Percentiles rank a stretch among this genome's conserved stretches.
Conservation (phyloP, 2,329 filamentous ascomycete genomes). For the Sarocladium brachiariae region DNA sequence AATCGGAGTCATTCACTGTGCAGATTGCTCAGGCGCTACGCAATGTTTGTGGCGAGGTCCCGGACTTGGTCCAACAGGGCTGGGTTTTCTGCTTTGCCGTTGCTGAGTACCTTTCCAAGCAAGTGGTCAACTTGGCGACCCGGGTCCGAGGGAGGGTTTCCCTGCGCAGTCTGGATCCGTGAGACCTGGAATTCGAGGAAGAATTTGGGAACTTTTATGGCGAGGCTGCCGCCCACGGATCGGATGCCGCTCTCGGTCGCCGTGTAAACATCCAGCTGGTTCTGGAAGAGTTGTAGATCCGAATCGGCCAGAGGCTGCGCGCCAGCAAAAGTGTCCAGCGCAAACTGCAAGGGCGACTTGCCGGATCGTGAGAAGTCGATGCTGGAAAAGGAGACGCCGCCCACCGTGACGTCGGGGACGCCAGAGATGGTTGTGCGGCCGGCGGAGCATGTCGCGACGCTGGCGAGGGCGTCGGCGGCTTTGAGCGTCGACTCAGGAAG, state of each 20-base stretch:
- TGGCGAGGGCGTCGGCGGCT: constrained; percentile 33
- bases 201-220: constrained; percentile 58
- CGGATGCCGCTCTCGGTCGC: constrained; percentile 54
- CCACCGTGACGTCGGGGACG: constrained; percentile 51
- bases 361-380: constrained; percentile 49
- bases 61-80: constrained; percentile 45
- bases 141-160: constrained; percentile 42
- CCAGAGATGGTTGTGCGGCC: constrained; percentile 39
- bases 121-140: constrained; percentile 50
- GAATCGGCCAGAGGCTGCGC: constrained; percentile 38
- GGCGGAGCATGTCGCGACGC: constrained; percentile 41
- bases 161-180: constrained; percentile 53
- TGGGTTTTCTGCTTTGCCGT: constrained; percentile 42
- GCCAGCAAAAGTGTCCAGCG: constrained; percentile 47
- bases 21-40: background rate
- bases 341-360: constrained; percentile 44
- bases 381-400: constrained; percentile 40
- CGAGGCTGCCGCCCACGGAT: constrained; percentile 43
- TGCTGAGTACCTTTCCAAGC: constrained; percentile 50
- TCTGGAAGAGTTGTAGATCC: constrained; percentile 44
- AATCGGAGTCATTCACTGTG: no score
- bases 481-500: constrained; percentile 45
- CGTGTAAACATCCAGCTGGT: constrained; percentile 47
- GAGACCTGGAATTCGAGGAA: constrained; percentile 53
- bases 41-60: constrained; percentile 21